A percentile compares a stretch with the other conserved stretches of the same genome.
These are phyloP conservation scores for Lomentospora prolificans DNA, from an alignment of 2,329 filamentous ascomycete species.

Conservation along the genomic window DNA sequence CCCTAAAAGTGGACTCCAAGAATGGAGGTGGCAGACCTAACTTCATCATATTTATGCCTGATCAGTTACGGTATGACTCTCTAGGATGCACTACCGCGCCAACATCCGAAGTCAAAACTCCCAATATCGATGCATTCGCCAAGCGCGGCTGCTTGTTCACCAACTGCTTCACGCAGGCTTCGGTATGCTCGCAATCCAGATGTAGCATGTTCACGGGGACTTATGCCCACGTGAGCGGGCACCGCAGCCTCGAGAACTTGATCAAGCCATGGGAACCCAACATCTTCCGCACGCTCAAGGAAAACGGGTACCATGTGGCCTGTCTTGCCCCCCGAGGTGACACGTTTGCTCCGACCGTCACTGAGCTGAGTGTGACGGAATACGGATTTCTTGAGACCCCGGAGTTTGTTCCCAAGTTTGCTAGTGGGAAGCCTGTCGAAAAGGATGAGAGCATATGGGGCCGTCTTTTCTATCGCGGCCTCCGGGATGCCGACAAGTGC, in stretches of 20 bases:
- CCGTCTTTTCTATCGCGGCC: constrained; percentile 30
- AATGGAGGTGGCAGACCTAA: constrained; percentile 23
- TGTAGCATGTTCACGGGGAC: constrained; percentile 36
- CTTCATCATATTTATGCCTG: constrained; percentile 36
- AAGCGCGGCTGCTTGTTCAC: constrained; percentile 28
- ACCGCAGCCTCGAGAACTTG: constrained; percentile 34
- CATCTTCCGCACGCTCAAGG: constrained; percentile 31
- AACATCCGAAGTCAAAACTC: constrained; percentile 21
- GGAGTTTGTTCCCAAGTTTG: constrained; percentile 23
- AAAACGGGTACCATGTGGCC: constrained; percentile 35
- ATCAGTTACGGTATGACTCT: constrained; percentile 35
- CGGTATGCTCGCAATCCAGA: constrained; percentile 35
- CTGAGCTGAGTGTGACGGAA: constrained; percentile 33
- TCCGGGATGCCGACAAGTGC: constrained; percentile 24
- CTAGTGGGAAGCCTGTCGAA: constrained; percentile 9
- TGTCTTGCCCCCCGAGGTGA: constrained; percentile 32
- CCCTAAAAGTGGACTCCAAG: constrained; percentile 15
- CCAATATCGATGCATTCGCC: constrained; percentile 32
- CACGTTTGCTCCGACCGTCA: constrained; percentile 30
- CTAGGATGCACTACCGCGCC: constrained; percentile 23
- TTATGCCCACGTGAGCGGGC: constrained; percentile 35
- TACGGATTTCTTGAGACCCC: constrained; percentile 32
- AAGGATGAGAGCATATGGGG: constrained; percentile 27
- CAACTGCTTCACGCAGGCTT: constrained; percentile 34
- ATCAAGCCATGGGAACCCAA: constrained; percentile 40